Percentiles rank a stretch among this genome's conserved stretches.
Evolutionary conservation across 2,329 filamentous ascomycete genomes (phyloP).

Genomic region (Catunica adiposa): DNA sequence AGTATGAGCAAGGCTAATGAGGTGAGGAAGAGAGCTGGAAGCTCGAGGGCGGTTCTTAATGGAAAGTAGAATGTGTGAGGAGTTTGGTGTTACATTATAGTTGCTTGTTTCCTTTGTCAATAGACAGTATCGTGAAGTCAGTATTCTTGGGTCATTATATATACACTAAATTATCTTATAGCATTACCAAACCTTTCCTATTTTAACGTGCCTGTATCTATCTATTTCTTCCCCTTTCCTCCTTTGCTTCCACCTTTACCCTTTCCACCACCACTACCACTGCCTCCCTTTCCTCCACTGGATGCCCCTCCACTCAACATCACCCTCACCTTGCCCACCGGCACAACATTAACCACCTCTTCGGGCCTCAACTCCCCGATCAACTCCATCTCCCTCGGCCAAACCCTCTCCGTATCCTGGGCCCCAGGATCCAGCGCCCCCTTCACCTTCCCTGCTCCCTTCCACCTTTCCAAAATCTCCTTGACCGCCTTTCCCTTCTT

Average conservation of each 20-base stretch:
- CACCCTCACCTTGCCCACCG: slow-evolving; percentile 63
- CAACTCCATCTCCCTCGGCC: slow-evolving; percentile 72
- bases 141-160: too few species aligned
- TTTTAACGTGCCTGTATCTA: not conserved
- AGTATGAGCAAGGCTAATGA: slow-evolving; percentile 23
- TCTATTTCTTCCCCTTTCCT: slow-evolving; percentile 28
- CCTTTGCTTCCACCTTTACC: slow-evolving; percentile 19
- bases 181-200: not conserved
- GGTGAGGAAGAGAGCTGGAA: not conserved
- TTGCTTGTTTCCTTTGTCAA: not conserved
- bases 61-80: not conserved
- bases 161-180: not conserved
- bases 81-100: not conserved
- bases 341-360: slow-evolving; percentile 65
- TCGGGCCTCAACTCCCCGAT: slow-evolving; percentile 65
- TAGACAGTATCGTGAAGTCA: not conserved
- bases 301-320: slow-evolving; percentile 53
- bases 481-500: slow-evolving; percentile 94
- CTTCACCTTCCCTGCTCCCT: slow-evolving; percentile 42
- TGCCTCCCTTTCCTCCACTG: slow-evolving; percentile 25
- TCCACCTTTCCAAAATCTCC: slow-evolving; percentile 75
- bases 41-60: not conserved
- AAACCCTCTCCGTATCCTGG: slow-evolving; percentile 56
- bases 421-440: slow-evolving; percentile 43
- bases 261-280: slow-evolving; percentile 23